Evolutionary conservation across 306 rosid species (phyloP).

Genomic region (Leucaena leucocephala): DNA sequence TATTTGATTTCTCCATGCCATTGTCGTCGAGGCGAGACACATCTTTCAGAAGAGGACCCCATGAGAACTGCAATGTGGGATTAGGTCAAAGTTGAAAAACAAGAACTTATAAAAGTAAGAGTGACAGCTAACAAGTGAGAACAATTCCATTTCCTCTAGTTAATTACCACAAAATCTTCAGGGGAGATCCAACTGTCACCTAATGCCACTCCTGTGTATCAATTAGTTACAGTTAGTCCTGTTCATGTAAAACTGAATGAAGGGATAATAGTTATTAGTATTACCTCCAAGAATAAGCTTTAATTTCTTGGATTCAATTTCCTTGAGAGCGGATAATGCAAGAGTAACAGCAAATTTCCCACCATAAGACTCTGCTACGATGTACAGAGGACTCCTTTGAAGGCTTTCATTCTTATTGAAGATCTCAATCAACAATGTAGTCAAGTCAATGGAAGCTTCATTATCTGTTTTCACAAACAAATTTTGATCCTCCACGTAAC

Average conservation of each 20-base stretch:
- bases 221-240: background rate
- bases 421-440: slow-evolving; percentile 57
- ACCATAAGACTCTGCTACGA: slow-evolving; percentile 93
- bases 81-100: background rate
- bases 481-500: slow-evolving; percentile 65
- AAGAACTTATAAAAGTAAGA: background rate
- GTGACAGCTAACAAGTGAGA: background rate
- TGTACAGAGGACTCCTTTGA: slow-evolving; percentile 68
- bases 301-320: slow-evolving; percentile 57
- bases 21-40: slow-evolving; percentile 72
- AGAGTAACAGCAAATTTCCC: slow-evolving; percentile 85
- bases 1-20: slow-evolving; percentile 60
- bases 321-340: slow-evolving; percentile 61
- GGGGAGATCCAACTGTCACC: slow-evolving; percentile 49
- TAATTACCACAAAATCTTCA: slow-evolving; percentile 78
- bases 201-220: slow-evolving; percentile 75
- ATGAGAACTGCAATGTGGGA: slow-evolving; percentile 58
- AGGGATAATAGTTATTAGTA: background rate
- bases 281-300: slow-evolving; percentile 73
- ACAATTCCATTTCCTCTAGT: background rate
- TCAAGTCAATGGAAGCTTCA: slow-evolving; percentile 80
- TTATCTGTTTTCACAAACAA: slow-evolving; percentile 68
- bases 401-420: slow-evolving; percentile 58
- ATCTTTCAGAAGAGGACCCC: slow-evolving; percentile 97
- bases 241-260: background rate